phyloP scores from a whole-genome alignment of 2,329 filamentous ascomycete species.

The Neocucurbitaria cava region DNA sequence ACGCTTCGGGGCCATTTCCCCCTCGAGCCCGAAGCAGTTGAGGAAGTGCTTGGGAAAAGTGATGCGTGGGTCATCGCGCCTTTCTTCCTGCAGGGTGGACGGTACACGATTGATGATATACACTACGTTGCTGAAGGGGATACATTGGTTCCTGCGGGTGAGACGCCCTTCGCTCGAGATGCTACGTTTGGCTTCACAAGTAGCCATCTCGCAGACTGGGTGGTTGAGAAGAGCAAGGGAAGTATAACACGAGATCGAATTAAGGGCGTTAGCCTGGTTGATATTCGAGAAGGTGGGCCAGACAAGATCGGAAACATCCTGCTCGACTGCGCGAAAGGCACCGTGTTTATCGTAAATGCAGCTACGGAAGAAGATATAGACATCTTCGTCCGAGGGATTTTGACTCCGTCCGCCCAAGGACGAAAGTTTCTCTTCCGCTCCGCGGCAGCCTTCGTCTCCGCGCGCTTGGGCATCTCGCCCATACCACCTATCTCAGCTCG shows the following conservation, averaged over 20 bases:
- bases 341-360: constrained; percentile 61
- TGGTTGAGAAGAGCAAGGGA: constrained; percentile 61
- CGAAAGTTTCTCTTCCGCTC: constrained; percentile 57
- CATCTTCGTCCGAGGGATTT: constrained; percentile 59
- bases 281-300: constrained; percentile 57
- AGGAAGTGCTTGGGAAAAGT: constrained; percentile 57
- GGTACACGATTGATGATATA: constrained; percentile 64
- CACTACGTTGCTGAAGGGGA: constrained; percentile 65
- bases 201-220: constrained; percentile 61
- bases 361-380: constrained; percentile 63
- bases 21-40: constrained; percentile 60
- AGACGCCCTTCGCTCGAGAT: constrained; percentile 64
- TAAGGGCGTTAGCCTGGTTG: constrained; percentile 54
- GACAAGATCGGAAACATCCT: constrained; percentile 54
- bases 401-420: constrained; percentile 49
- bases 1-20: constrained; percentile 66
- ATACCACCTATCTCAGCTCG: constrained; percentile 59
- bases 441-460: constrained; percentile 57
- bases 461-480: constrained; percentile 59
- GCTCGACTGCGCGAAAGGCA: constrained; percentile 43
- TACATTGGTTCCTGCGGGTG: constrained; percentile 57
- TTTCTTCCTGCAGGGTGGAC: constrained; percentile 66
- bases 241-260: constrained; percentile 50
- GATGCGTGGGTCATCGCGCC: constrained; percentile 65
- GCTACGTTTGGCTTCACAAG: constrained; percentile 65